These are phyloP conservation scores for Paratinospora sagittata DNA, from an alignment of 164 flowering plant genomes.

Conservation along the genomic window DNA sequence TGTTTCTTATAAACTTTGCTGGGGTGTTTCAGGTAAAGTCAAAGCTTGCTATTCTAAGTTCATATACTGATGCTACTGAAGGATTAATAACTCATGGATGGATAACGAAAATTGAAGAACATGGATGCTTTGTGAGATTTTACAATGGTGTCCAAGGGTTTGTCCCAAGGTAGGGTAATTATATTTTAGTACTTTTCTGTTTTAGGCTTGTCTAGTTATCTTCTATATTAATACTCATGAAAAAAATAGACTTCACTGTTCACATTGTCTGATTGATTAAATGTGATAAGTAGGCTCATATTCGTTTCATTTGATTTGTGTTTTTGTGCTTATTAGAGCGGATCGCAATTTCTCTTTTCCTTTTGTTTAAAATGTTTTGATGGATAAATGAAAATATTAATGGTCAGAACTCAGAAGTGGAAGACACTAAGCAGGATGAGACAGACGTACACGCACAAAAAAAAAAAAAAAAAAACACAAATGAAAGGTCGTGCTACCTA, in stretches of 20 bases:
- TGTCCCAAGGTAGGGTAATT: constrained; percentile 55
- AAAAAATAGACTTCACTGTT: background rate
- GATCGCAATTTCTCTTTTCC: background rate
- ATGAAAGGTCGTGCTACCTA: background rate
- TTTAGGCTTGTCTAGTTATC: background rate
- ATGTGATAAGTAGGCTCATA: background rate
- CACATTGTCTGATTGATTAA: background rate
- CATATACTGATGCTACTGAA: constrained; percentile 75
- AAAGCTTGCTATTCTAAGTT: constrained; percentile 68
- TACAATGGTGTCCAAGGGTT: constrained; percentile 98
- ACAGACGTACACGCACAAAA: too few relatives aligned
- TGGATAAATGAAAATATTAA: background rate
- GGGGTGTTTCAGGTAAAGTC: constrained; percentile 62
- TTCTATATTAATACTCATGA: background rate
- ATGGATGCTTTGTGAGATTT: constrained; percentile 93
- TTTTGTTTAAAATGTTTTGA: background rate
- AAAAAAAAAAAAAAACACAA: too few relatives aligned
- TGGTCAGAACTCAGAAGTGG: background rate
- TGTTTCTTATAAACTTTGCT: background rate
- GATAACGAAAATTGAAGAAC: constrained; percentile 81
- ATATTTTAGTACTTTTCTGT: background rate
- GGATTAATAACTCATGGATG: constrained; percentile 95
- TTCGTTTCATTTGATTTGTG: background rate
- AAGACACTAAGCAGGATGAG: background rate
- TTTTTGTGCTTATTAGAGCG: background rate